phyloP scores from a whole-genome alignment of 345 rosid species.

The Eucalyptus viminalis region DNA sequence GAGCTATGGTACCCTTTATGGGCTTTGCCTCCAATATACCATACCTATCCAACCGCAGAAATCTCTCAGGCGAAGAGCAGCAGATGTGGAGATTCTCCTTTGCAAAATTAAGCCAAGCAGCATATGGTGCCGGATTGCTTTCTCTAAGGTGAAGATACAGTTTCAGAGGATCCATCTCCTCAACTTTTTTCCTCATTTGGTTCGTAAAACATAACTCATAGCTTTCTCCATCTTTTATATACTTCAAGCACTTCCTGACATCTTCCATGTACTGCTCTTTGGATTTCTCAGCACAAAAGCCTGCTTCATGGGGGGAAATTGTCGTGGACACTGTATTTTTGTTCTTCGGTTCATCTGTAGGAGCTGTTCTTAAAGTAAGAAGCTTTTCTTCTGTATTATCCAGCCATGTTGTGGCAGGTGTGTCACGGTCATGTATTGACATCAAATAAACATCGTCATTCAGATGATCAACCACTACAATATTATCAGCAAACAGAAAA shows the following conservation, averaged over 20 bases:
- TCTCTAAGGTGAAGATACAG: slow-evolving; percentile 79
- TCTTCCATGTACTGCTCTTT: slow-evolving; percentile 54
- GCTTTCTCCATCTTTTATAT: slow-evolving; percentile 95
- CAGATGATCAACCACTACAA: slow-evolving; percentile 65
- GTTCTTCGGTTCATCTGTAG: slow-evolving; percentile 3
- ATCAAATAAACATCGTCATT: slow-evolving; percentile 61
- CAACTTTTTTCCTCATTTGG: slow-evolving; percentile 43
- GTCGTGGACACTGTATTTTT: slow-evolving; percentile 4
- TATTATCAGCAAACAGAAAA: slow-evolving; percentile 72
- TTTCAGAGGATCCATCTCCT: slow-evolving; percentile 50
- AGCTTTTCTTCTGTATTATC: slow-evolving; percentile 61
- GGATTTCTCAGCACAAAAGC: slow-evolving; percentile 54
- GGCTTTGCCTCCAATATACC: slow-evolving; percentile 80
- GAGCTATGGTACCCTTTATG: slow-evolving; percentile 84
- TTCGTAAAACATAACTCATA: slow-evolving; percentile 91
- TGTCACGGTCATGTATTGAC: slow-evolving; percentile 38
- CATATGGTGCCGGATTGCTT: slow-evolving; percentile 89
- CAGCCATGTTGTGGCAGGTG: slow-evolving; percentile 32
- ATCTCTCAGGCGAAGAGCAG: slow-evolving; percentile 94
- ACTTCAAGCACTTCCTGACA: slow-evolving; percentile 55
- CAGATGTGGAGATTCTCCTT: slow-evolving; percentile 55
- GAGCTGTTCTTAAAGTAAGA: slow-evolving; percentile 19
- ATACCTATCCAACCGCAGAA: slow-evolving; percentile 61
- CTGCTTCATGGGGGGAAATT: slow-evolving; percentile 8
- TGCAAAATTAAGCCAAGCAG: slow-evolving; percentile 87